Evolutionary conservation across 2,329 filamentous ascomycete species (phyloP).

Genomic region (Ascocoryne sarcoides): DNA sequence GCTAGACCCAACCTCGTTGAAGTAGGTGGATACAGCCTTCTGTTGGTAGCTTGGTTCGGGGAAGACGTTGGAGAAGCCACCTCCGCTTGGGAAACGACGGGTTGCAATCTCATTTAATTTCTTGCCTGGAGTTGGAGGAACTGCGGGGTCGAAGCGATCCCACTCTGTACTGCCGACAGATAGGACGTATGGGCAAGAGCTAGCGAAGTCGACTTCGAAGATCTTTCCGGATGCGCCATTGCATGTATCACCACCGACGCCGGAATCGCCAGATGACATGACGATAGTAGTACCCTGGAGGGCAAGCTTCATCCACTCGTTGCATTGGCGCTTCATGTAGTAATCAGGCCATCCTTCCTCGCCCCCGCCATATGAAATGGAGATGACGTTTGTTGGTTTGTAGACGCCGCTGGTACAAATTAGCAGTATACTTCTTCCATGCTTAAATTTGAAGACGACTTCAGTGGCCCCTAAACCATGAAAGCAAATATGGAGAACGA

Average conservation of each 20-base stretch:
- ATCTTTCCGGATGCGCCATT: conserved; percentile 33
- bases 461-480: too few relatives aligned
- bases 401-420: conserved; percentile 42
- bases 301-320: conserved; percentile 43
- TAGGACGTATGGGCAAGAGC: conserved; percentile 41
- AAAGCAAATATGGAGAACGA: too few relatives aligned
- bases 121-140: conserved; percentile 18
- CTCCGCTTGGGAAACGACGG: conserved; percentile 31
- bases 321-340: conserved; percentile 45
- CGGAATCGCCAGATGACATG: conserved; percentile 38
- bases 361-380: conserved; percentile 43
- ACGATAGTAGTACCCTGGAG: conserved; percentile 38
- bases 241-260: conserved; percentile 33
- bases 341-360: conserved; percentile 41
- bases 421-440: too few relatives aligned
- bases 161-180: conserved; percentile 32
- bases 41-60: conserved; percentile 33
- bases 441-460: too few relatives aligned
- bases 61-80: conserved; percentile 36
- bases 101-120: conserved; percentile 18
- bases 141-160: conserved; percentile 15
- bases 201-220: conserved; percentile 40
- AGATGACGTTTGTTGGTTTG: conserved; percentile 46
- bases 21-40: conserved; percentile 32
- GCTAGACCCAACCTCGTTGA: conserved; percentile 24